Percentiles rank a stretch among this genome's conserved stretches.
These are phyloP conservation scores for Acacia pycnantha DNA, from an alignment of 331 rosid species.

Conservation along the genomic window DNA sequence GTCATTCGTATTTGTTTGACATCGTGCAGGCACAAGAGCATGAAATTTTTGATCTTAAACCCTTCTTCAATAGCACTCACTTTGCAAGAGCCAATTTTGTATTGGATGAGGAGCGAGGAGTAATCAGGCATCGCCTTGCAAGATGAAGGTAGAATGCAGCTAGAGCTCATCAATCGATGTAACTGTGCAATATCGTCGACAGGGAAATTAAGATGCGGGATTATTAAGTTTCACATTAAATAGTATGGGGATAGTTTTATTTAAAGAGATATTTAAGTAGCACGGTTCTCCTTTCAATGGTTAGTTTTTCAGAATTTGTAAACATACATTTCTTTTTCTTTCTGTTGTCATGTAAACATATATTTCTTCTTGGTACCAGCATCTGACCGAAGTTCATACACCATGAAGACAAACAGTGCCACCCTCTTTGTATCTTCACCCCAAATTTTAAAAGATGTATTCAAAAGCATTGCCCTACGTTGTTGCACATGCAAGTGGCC, in stretches of 20 bases:
- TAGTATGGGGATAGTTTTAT: neutral
- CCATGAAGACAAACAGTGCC: neutral
- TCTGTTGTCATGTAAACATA: neutral
- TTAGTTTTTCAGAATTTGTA: neutral
- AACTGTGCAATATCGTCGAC: neutral
- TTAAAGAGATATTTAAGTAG: neutral
- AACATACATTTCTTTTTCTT: neutral
- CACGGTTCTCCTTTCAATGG: neutral
- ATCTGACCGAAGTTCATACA: neutral
- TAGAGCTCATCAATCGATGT: neutral
- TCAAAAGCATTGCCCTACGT: neutral
- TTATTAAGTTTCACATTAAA: neutral
- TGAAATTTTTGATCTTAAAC: neutral
- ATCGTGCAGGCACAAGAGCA: constrained; percentile 2
- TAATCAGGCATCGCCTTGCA: neutral
- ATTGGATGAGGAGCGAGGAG: neutral
- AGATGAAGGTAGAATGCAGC: neutral
- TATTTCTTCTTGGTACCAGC: neutral
- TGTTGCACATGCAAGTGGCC: neutral
- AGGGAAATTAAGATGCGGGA: neutral
- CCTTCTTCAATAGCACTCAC: neutral
- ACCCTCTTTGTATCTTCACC: neutral
- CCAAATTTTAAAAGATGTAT: neutral
- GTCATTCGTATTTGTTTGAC: neutral
- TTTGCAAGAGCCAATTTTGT: neutral